These are phyloP conservation scores for Podaxis rugospora DNA, from an alignment of 768 basidiomycete genomes.

Conservation along the genomic window DNA sequence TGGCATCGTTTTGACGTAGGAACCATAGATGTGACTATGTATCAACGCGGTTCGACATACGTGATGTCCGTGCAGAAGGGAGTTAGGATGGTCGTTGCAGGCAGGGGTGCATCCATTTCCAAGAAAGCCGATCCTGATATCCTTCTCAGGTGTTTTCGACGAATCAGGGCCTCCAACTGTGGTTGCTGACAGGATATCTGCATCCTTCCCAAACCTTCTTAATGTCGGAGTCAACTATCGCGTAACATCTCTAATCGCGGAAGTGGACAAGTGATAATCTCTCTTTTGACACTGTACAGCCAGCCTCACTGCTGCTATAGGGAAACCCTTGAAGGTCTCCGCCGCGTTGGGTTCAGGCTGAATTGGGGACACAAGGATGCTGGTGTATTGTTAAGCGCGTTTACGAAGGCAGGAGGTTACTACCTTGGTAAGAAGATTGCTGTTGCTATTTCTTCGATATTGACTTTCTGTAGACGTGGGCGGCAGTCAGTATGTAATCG, in stretches of 20 bases:
- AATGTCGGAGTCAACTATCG: slow-evolving; percentile 13
- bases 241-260: not conserved
- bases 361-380: slow-evolving; percentile 13
- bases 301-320: not conserved
- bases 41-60: slow-evolving; percentile 48
- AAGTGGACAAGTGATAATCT: slow-evolving; percentile 7
- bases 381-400: slow-evolving; percentile 6
- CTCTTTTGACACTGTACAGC: not conserved
- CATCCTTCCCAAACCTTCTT: slow-evolving; percentile 34
- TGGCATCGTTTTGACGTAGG: slow-evolving; percentile 25
- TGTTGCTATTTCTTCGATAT: not conserved
- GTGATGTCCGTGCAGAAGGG: slow-evolving; percentile 40
- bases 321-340: slow-evolving; percentile 10
- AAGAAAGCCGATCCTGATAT: not conserved
- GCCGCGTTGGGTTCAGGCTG: slow-evolving; percentile 13
- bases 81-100: slow-evolving; percentile 12
- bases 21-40: slow-evolving; percentile 38
- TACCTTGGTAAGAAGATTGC: slow-evolving; percentile 7
- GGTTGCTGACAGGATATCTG: slow-evolving; percentile 41
- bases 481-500: slow-evolving; percentile 49
- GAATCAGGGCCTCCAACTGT: slow-evolving; percentile 44
- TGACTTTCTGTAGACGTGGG: slow-evolving; percentile 38
- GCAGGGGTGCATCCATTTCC: not conserved
- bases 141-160: slow-evolving; percentile 28
- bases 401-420: slow-evolving; percentile 13